phyloP scores from a whole-genome alignment of 768 basidiomycete genomes.

The Rhodosporidiobolus odoratus region DNA sequence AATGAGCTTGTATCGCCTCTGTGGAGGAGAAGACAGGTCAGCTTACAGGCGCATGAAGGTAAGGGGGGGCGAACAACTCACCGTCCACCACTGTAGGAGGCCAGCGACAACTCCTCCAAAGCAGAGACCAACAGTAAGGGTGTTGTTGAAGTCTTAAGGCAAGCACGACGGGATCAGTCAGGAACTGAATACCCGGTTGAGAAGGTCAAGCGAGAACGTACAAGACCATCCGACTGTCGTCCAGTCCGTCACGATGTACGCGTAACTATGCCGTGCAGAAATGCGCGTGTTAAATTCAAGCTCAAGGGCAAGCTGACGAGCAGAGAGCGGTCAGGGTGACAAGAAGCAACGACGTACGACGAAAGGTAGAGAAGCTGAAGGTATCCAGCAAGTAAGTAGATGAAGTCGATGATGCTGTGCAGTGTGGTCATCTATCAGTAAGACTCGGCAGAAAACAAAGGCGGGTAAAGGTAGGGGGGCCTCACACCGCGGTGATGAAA shows the following conservation, averaged over 20 bases:
- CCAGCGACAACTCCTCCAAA: not conserved
- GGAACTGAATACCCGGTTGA: not conserved
- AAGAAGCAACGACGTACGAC: not conserved
- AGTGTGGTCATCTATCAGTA: too few species aligned
- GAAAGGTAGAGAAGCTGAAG: not conserved
- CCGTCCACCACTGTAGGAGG: not conserved
- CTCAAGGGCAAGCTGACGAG: too few species aligned
- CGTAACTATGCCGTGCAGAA: not conserved
- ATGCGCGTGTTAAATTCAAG: not conserved
- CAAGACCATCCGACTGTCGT: constrained; percentile 19
- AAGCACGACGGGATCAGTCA: not conserved
- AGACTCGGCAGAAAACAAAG: not conserved
- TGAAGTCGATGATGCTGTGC: constrained; percentile 27
- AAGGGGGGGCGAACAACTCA: not conserved
- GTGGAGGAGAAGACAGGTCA: constrained; percentile 43
- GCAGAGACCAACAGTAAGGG: constrained; percentile 26
- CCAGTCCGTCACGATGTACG: not conserved
- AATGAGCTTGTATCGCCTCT: constrained; percentile 46
- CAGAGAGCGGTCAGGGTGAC: not conserved
- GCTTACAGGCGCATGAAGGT: constrained; percentile 41
- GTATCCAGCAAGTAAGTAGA: constrained; percentile 10
- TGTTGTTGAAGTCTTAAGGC: constrained; percentile 26
- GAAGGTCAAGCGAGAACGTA: not conserved
- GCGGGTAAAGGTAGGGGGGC: not conserved
- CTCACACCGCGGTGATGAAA: constrained; percentile 12